phyloP scores from a whole-genome alignment of 2,329 filamentous ascomycete genomes.

The Monosporascus sp. region DNA sequence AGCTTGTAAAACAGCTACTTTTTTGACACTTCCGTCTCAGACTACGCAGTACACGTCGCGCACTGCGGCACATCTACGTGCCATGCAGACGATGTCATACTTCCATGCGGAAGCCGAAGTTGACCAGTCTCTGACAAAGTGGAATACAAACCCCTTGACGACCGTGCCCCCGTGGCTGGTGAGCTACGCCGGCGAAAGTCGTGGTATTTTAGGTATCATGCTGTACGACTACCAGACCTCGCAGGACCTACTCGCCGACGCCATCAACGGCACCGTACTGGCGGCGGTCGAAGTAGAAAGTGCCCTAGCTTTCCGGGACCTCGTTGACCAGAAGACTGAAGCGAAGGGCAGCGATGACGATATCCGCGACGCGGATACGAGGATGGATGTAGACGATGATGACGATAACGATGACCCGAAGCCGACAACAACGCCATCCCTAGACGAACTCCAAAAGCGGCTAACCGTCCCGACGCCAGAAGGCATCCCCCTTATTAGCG shows the following conservation, averaged over 20 bases:
- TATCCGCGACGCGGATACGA: not conserved
- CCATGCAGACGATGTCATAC: conserved; percentile 77
- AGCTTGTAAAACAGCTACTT: conserved; percentile 34
- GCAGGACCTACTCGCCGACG: conserved; percentile 53
- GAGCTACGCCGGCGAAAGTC: conserved; percentile 44
- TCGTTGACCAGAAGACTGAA: conserved; percentile 4
- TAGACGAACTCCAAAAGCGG: conserved; percentile 9
- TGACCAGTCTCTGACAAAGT: conserved; percentile 30
- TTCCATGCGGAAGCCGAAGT: conserved; percentile 50
- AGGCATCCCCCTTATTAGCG: conserved; percentile 58
- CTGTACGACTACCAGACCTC: conserved; percentile 63
- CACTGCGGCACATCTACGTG: conserved; percentile 61
- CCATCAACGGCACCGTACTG: conserved; percentile 67
- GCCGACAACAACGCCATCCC: conserved; percentile 3
- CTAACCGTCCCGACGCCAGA: conserved; percentile 41
- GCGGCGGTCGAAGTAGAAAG: conserved; percentile 61
- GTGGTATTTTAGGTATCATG: conserved; percentile 60
- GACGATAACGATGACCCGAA: not conserved
- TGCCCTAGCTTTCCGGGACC: conserved; percentile 39
- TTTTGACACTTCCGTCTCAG: conserved; percentile 56
- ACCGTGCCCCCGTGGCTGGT: conserved; percentile 57
- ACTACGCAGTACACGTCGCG: conserved; percentile 49
- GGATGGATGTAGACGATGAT: conserved; percentile 19
- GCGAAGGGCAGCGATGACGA: conserved; percentile 7
- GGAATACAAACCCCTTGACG: conserved; percentile 53